phyloP scores from a whole-genome alignment of 768 basidiomycete genomes.

The Naganishia onofrii region DNA sequence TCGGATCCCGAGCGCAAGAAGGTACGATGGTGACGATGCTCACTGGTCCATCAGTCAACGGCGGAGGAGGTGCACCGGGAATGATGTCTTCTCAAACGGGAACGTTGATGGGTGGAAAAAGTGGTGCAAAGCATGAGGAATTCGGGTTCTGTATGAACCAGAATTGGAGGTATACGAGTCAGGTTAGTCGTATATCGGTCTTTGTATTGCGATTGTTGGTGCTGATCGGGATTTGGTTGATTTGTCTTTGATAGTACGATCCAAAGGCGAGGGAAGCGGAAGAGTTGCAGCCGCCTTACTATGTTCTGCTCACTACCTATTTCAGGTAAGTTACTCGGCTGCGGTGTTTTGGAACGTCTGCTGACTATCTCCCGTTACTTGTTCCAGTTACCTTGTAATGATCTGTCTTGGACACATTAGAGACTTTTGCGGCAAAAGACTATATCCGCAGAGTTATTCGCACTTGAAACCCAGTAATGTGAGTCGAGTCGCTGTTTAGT shows the following conservation, averaged over 20 bases:
- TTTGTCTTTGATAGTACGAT: constrained; percentile 43
- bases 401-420: constrained; percentile 88
- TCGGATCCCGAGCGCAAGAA: constrained; percentile 7
- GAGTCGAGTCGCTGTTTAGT: constrained; percentile 46
- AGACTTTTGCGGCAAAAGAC: constrained; percentile 88
- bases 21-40: constrained; percentile 2
- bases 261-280: constrained; percentile 47
- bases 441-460: constrained; percentile 66
- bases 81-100: constrained; percentile 37
- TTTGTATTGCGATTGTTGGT: constrained; percentile 12
- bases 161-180: constrained; percentile 59
- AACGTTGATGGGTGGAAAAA: constrained; percentile 29
- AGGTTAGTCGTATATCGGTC: constrained; percentile 33
- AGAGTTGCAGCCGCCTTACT: constrained; percentile 86
- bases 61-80: not conserved
- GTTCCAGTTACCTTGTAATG: constrained; percentile 75
- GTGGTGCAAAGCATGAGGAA: constrained; percentile 63
- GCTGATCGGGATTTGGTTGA: not conserved
- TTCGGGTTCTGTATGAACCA: constrained; percentile 87
- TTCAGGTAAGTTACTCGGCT: constrained; percentile 53
- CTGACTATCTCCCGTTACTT: not conserved
- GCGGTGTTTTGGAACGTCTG: not conserved
- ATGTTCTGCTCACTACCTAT: constrained; percentile 86
- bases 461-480: constrained; percentile 83
- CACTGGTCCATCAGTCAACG: not conserved